Conservation (phyloP, 306 rosid species). For the Quercus cerris region DNA sequence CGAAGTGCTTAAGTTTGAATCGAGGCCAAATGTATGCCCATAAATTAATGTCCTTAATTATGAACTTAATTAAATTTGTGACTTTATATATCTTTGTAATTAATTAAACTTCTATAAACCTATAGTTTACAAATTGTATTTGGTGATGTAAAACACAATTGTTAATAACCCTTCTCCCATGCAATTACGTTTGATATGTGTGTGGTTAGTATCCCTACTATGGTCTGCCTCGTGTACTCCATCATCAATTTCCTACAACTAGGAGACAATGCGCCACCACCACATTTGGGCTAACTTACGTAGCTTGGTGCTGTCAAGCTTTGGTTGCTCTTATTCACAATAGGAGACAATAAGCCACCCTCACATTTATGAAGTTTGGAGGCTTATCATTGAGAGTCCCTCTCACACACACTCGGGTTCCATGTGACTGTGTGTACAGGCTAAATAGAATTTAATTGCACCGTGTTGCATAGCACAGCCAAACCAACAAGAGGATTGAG, state of each 20-base stretch:
- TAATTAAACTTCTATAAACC: background rate
- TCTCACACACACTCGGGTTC: background rate
- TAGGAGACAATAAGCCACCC: background rate
- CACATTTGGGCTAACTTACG: too few relatives aligned
- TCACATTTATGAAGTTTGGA: constrained; percentile 12
- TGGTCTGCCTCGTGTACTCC: background rate
- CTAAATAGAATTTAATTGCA: background rate
- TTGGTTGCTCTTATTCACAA: too few relatives aligned
- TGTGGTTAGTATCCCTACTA: background rate
- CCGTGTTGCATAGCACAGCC: background rate
- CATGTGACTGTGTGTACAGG: constrained; percentile 11
- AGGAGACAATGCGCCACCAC: background rate
- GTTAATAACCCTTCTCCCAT: background rate
- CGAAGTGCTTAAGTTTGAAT: background rate
- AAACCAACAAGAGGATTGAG: background rate
- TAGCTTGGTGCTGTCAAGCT: too few relatives aligned
- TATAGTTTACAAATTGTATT: background rate
- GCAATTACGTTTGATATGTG: background rate
- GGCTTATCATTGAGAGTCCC: background rate
- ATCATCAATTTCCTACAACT: background rate
- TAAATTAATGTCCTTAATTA: background rate
- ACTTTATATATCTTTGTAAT: too few relatives aligned
- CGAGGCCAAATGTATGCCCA: background rate
- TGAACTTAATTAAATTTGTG: background rate
- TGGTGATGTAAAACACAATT: background rate